phyloP scores from a whole-genome alignment of 1,139 yeast genomes.

The Meyerozyma smithsonii region DNA sequence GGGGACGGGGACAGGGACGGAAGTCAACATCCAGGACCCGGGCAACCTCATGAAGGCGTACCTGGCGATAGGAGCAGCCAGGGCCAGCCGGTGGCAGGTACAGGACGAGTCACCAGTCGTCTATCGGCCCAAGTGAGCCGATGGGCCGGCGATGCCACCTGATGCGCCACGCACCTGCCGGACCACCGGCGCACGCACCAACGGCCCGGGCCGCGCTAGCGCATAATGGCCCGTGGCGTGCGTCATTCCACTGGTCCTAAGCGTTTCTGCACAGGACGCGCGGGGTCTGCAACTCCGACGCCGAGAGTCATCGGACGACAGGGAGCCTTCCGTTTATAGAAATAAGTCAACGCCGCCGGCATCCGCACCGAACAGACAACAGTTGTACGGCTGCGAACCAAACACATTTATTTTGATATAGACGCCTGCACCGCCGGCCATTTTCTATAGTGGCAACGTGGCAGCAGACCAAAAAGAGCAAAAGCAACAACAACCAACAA shows the following conservation, averaged over 20 bases:
- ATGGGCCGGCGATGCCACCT: too few species aligned
- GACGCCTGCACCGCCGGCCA: neutral
- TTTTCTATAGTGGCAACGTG: neutral
- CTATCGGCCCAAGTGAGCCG: constrained; percentile 13
- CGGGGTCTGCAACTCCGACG: constrained; percentile 2
- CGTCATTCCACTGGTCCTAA: neutral
- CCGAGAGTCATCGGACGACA: constrained; percentile 5
- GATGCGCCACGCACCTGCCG: too few species aligned
- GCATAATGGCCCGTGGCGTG: too few species aligned
- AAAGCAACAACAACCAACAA: too few species aligned
- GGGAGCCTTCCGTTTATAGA: neutral
- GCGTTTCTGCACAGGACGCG: neutral
- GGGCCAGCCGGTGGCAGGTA: constrained; percentile 22
- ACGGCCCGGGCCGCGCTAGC: too few species aligned
- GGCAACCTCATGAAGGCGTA: constrained; percentile 18
- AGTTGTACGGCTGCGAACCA: too few species aligned
- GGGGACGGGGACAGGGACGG: constrained; percentile 3
- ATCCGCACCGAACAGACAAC: too few species aligned
- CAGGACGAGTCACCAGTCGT: constrained; percentile 19
- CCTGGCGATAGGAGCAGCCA: constrained; percentile 24
- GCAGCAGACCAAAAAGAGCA: neutral
- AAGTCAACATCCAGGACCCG: constrained; percentile 1
- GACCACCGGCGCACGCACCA: neutral
- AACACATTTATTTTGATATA: too few species aligned
- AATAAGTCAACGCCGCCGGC: neutral